These are phyloP conservation scores for Fusarium fracticaudum DNA, from an alignment of 2,329 filamentous ascomycete species.

Conservation along the genomic window DNA sequence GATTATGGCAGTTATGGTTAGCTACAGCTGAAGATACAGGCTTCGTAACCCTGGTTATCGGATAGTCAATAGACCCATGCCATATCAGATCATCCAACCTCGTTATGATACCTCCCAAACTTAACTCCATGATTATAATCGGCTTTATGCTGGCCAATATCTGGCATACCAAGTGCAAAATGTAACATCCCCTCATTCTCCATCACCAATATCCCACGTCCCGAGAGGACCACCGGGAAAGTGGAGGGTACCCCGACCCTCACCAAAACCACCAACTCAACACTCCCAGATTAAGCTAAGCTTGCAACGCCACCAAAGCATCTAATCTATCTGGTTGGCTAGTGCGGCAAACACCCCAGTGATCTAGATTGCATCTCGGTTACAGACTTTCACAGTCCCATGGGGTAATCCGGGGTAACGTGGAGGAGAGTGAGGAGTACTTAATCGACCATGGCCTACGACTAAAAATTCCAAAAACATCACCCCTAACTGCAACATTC, in stretches of 20 bases:
- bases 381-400: not conserved
- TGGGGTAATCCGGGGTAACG: conserved; percentile 27
- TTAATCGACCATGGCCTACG: not conserved
- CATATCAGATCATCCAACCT: not conserved
- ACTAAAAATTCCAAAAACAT: not conserved
- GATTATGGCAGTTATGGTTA: accelerated
- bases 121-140: not conserved
- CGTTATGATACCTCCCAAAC: accelerated
- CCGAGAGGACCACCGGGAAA: conserved; percentile 24
- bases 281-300: not conserved
- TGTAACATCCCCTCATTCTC: not conserved
- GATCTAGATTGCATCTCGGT: not conserved
- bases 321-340: not conserved
- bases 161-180: not conserved
- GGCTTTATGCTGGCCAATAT: accelerated
- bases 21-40: not conserved
- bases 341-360: no score
- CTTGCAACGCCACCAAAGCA: not conserved
- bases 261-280: not conserved
- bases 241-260: conserved; percentile 4
- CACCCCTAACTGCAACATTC: not conserved
- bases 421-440: conserved; percentile 4
- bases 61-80: not conserved
- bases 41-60: accelerated
- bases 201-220: not conserved